phyloP scores from a whole-genome alignment of 176 grass and related monocot species.

The Bromus sterilis region DNA sequence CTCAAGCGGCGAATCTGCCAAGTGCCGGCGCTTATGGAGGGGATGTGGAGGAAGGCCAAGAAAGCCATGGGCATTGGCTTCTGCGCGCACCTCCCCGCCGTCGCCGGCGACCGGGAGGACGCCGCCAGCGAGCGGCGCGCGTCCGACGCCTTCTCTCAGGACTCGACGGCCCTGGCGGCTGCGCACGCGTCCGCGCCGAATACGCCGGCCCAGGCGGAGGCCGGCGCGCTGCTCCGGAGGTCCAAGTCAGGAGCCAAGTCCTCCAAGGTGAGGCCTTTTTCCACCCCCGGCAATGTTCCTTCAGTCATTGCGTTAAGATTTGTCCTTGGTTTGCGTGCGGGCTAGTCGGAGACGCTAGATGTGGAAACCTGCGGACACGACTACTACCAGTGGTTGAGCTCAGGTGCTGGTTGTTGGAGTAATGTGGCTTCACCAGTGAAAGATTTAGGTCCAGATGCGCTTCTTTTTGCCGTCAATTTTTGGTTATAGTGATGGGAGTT shows the following conservation, averaged over 20 bases:
- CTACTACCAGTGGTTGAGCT: not conserved
- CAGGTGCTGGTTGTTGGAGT: slow-evolving; percentile 3
- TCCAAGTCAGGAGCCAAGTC: slow-evolving; percentile 72
- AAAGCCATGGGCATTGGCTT: slow-evolving; percentile 49
- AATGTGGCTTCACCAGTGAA: slow-evolving; percentile 27
- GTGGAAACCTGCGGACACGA: not conserved
- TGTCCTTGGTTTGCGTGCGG: not conserved
- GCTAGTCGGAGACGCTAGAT: not conserved
- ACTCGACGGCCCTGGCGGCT: not conserved
- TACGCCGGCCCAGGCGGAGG: slow-evolving; percentile 39
- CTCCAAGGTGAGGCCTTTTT: slow-evolving; percentile 49
- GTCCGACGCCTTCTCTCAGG: slow-evolving; percentile 28
- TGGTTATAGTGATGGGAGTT: slow-evolving; percentile 21
- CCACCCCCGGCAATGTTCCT: not conserved
- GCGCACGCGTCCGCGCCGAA: slow-evolving; percentile 29
- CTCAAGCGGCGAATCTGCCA: not conserved
- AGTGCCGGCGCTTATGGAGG: slow-evolving; percentile 34
- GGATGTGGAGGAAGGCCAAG: slow-evolving; percentile 84
- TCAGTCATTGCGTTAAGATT: not conserved
- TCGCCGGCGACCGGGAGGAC: slow-evolving; percentile 27
- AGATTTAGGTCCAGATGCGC: slow-evolving; percentile 20
- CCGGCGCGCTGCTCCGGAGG: slow-evolving; percentile 39
- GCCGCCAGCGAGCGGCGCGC: slow-evolving; percentile 27
- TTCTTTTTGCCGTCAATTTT: slow-evolving; percentile 1
- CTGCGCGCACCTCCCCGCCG: slow-evolving; percentile 51